Evolutionary conservation across 768 basidiomycete genomes (phyloP), one percentile per base, ranked within the genome.

Genomic region (Termitomyces sp.): DNA sequence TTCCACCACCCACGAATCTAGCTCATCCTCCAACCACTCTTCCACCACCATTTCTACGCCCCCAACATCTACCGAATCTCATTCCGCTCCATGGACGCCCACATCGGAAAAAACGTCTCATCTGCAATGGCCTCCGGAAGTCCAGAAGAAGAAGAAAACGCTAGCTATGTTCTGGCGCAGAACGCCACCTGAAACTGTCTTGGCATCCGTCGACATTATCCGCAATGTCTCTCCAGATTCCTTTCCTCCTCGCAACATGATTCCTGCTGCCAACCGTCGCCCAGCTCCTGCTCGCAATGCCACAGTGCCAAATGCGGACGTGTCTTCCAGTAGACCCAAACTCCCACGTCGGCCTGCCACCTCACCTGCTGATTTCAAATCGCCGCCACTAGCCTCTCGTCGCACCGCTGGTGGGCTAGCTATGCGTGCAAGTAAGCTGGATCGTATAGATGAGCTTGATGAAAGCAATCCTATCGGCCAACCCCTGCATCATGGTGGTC

Each of bases 361-460:
- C 36, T 62, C 67, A 24, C 58, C 68, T 30, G 62, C 62, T 15
- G 66, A 63, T 52, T 65, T 66, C 18, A 66, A 64, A 55, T 54
- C 57, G 16, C 64, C 65, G 6, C 56, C 63, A 6, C 46, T 44
- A 31, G 52, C 64, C 18, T 52, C 61, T 52, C 63, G 58, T 20
- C 64, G 59, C 50, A 54, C 53, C 44, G 54, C 58, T 27, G 69
- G 62, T 16, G 65, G 60, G 13, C 58, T 58, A 30, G 62, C 60
- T 22, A 60, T 60, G 33, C 57, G 54, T 15, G 57, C 54, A 12
- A 69, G 63, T 51, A 76, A 76, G 57, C 76, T 91, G 54, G 90
- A 91, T 72, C 78, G 79, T 33, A 87, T 93, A 61, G 90, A 93
- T 67, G 87, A 90, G 69, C 71, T 92, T 36, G 91, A 92, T 68